A percentile compares a stretch with the other conserved stretches of the same genome.
Conservation (phyloP, 129 eudicot genomes). For the Ambrosia trifida region DNA sequence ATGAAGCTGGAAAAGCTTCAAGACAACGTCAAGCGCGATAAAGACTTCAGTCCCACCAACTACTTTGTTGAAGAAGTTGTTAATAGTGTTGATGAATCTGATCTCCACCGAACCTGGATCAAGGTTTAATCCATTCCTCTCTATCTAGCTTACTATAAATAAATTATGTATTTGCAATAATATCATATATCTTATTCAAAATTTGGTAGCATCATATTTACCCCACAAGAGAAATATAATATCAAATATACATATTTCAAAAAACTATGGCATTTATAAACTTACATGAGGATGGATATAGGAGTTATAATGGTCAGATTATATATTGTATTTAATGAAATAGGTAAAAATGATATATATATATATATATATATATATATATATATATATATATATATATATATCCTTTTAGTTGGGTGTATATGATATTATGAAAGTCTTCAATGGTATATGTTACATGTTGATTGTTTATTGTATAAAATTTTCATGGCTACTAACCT, state of each 20-base stretch:
- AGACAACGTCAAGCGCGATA: conserved; percentile 43
- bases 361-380: not conserved
- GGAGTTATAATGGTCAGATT: not conserved
- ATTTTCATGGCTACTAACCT: conserved; percentile 9
- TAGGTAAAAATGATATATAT: not conserved
- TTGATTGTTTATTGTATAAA: not conserved
- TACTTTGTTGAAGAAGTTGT: conserved; percentile 85
- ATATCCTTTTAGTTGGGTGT: not conserved
- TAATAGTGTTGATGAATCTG: conserved; percentile 71
- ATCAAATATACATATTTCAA: not conserved
- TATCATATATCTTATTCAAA: not conserved
- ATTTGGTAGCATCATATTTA: not conserved
- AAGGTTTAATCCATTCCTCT: conserved; percentile 46
- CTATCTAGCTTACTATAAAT: conserved; percentile 13
- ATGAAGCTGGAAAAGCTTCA: conserved; percentile 50
- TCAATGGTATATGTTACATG: not conserved
- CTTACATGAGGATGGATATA: conserved; percentile 6
- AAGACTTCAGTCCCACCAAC: conserved; percentile 64
- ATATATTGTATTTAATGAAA: not conserved
- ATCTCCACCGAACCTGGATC: conserved; percentile 80
- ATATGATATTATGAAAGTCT: not conserved
- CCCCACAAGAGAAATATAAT: not conserved
- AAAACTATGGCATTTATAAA: not conserved
- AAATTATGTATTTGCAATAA: conserved; percentile 1
- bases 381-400: too few species aligned